Conservation (phyloP, 805 yeast species). For the Spathaspora hagerdaliae region DNA sequence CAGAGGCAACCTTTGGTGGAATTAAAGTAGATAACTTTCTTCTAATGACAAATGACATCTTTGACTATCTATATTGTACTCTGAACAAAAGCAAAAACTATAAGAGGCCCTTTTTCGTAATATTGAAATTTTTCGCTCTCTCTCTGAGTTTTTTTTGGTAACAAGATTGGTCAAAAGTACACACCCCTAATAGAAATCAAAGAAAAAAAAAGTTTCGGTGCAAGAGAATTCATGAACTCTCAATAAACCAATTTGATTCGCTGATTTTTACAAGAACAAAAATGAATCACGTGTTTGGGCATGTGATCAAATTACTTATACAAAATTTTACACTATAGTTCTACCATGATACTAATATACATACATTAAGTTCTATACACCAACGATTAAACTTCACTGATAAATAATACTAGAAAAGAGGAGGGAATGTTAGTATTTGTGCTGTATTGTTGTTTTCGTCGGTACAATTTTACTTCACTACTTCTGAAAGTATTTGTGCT, state of each 20-base stretch:
- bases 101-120: not conserved
- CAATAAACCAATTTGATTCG: slow-evolving; percentile 1
- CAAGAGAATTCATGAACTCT: not conserved
- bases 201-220: not conserved
- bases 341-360: not conserved
- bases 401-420: slow-evolving; percentile 32
- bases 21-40: slow-evolving; percentile 93
- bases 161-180: not conserved
- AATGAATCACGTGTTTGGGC: not conserved
- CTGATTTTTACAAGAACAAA: not conserved
- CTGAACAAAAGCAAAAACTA: not conserved
- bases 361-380: not conserved
- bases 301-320: not conserved
- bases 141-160: not conserved
- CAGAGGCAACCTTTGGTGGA: slow-evolving; percentile 98
- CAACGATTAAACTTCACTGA: slow-evolving; percentile 29
- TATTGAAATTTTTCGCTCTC: not conserved
- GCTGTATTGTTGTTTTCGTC: too few relatives aligned
- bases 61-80: not conserved
- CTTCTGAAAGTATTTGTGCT: not conserved
- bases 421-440: slow-evolving; percentile 20
- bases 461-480: not conserved
- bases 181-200: not conserved
- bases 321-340: too few relatives aligned
- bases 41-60: slow-evolving; percentile 82